Evolutionary conservation across 1,139 yeast species (phyloP).

Genomic region (Scheffersomyces cryptocercus): DNA sequence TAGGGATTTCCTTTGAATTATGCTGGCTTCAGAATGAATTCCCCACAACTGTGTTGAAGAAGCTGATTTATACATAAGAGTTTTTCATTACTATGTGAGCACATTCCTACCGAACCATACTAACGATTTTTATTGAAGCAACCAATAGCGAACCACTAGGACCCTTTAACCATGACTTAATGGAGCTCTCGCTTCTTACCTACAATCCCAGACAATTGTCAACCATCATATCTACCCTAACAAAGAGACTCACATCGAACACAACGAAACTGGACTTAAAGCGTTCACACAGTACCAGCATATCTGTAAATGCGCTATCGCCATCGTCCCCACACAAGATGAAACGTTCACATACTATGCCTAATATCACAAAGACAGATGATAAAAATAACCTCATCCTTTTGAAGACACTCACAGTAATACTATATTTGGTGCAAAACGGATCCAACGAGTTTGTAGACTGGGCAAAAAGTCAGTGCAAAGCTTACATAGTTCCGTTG

Average conservation of each 20-base stretch:
- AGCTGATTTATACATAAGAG: no score
- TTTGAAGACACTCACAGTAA: constrained; percentile 37
- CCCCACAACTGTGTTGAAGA: no score
- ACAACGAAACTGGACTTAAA: background rate
- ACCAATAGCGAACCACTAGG: constrained; percentile 42
- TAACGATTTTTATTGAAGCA: constrained; percentile 31
- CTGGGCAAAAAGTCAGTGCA: constrained; percentile 25
- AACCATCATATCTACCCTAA: constrained; percentile 16
- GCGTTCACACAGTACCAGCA: background rate
- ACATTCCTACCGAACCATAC: no score
- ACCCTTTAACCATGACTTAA: constrained; percentile 39
- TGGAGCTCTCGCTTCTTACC: constrained; percentile 33
- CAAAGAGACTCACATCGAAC: constrained; percentile 10
- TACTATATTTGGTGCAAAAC: constrained; percentile 38
- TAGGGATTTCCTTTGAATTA: no score
- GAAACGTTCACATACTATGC: background rate
- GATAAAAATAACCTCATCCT: constrained; percentile 19
- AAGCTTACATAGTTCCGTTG: constrained; percentile 11
- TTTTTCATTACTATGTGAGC: no score
- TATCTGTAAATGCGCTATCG: background rate
- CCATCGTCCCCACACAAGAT: background rate
- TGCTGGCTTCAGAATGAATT: no score
- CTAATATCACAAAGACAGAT: background rate
- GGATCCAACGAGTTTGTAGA: constrained; percentile 35
- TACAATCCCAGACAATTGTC: constrained; percentile 17